Conservation (phyloP, 140 eudicot genomes). For the Stevia rebaudiana region DNA sequence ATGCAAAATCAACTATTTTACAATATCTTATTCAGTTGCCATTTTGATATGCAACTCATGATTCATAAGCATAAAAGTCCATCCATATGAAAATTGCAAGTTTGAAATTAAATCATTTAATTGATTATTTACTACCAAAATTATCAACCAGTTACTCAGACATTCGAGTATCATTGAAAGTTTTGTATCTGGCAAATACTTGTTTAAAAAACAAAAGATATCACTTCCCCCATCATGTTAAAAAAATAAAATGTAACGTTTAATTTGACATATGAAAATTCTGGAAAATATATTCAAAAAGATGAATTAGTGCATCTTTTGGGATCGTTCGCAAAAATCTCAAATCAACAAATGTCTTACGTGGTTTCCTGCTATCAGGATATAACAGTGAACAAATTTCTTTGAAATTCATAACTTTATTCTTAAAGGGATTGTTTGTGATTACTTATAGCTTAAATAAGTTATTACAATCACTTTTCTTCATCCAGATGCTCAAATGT, state of each 20-base stretch:
- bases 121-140: no score
- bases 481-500: background rate
- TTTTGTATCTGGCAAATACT: background rate
- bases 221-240: background rate
- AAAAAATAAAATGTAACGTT: background rate
- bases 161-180: background rate
- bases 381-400: background rate
- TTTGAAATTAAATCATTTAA: background rate
- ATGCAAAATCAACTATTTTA: background rate
- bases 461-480: no score
- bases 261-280: background rate
- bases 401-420: background rate
- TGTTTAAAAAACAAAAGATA: background rate
- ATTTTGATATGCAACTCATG: background rate
- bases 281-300: background rate
- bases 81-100: background rate
- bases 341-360: no score
- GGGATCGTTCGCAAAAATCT: background rate
- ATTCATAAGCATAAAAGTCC: background rate
- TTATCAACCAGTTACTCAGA: background rate
- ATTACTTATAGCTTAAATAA: no score
- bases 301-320: background rate
- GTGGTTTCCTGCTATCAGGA: no score
- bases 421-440: background rate
- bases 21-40: background rate